Evolutionary conservation across 225 moss, liverwort and hornwort genomes (phyloP).

Genomic region (Straminergon stramineum): DNA sequence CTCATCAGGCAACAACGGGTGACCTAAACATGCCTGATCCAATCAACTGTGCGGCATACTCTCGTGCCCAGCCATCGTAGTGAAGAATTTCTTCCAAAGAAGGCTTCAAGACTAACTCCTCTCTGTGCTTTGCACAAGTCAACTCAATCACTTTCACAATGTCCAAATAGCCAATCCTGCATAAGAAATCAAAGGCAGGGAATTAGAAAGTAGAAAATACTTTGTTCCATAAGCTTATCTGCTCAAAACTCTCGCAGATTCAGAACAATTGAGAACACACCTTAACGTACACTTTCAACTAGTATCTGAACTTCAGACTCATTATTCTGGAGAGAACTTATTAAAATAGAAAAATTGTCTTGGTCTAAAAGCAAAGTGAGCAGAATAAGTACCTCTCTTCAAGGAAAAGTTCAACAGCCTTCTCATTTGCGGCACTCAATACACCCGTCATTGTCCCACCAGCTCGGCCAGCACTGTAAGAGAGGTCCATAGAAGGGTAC

Average conservation of each 20-base stretch:
- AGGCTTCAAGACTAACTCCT: slow-evolving; percentile 67
- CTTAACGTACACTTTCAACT: neutral
- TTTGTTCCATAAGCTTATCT: neutral
- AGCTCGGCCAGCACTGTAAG: slow-evolving; percentile 86
- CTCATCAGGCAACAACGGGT: slow-evolving; percentile 3
- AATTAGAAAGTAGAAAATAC: neutral
- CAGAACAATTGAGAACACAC: neutral
- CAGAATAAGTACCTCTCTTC: slow-evolving; percentile 53
- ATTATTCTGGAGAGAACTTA: neutral
- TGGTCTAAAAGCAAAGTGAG: neutral
- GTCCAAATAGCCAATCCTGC: slow-evolving; percentile 92
- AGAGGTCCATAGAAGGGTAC: slow-evolving; percentile 84
- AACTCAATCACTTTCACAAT: slow-evolving; percentile 79
- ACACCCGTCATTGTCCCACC: slow-evolving; percentile 99
- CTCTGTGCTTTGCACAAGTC: slow-evolving; percentile 81
- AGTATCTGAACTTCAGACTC: neutral
- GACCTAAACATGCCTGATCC: slow-evolving; percentile 23
- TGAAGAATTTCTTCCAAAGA: slow-evolving; percentile 83
- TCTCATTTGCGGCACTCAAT: slow-evolving; percentile 93
- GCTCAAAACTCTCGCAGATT: neutral
- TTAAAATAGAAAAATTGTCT: neutral
- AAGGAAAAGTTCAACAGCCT: slow-evolving; percentile 87
- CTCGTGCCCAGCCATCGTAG: slow-evolving; percentile 79
- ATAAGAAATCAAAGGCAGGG: neutral
- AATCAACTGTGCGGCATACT: slow-evolving; percentile 34